Percentiles rank a stretch among this genome's conserved stretches.
Evolutionary conservation across 352 stramenopile species (phyloP).

Genomic region (Paralagenidium karlingii): DNA sequence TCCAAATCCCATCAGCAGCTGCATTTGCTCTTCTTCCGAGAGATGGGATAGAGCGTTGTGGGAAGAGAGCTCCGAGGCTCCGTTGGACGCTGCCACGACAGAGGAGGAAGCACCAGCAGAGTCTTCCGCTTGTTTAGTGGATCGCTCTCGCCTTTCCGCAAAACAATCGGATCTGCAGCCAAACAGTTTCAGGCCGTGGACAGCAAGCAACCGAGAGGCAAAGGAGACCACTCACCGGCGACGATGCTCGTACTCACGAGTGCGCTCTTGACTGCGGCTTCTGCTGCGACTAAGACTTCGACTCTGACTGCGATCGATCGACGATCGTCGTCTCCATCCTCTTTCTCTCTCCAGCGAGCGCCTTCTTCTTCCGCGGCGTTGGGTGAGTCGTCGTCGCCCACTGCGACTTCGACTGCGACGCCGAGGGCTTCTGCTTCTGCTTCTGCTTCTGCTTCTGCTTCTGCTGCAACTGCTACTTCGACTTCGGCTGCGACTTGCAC

Average conservation of each 20-base stretch:
- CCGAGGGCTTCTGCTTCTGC: conserved; percentile 1
- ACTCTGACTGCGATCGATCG: conserved; percentile 8
- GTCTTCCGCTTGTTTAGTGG: not conserved
- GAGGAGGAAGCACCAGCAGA: not conserved
- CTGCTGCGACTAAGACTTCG: conserved; percentile 14
- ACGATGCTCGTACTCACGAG: too few species aligned
- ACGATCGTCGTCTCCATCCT: too few species aligned
- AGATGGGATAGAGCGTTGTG: conserved; percentile 9
- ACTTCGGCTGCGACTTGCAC: conserved; percentile 1
- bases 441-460: too few species aligned
- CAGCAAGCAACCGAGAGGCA: too few species aligned
- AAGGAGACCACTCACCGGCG: too few species aligned
- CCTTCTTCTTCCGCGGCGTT: too few species aligned
- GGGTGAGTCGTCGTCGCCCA: too few species aligned
- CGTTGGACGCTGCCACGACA: not conserved
- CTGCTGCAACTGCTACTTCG: conserved; percentile 13
- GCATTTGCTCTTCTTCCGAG: conserved; percentile 79
- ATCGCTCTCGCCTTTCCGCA: conserved; percentile 3
- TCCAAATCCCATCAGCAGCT: conserved; percentile 72
- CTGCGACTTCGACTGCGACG: conserved; percentile 11
- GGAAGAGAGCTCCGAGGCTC: conserved; percentile 1
- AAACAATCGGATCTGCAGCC: conserved; percentile 5
- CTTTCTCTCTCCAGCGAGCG: too few species aligned
- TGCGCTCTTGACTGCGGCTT: conserved; percentile 14
- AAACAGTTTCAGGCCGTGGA: not conserved